Evolutionary conservation across 768 basidiomycete species (phyloP).

Genomic region (Scleroderma bovista): DNA sequence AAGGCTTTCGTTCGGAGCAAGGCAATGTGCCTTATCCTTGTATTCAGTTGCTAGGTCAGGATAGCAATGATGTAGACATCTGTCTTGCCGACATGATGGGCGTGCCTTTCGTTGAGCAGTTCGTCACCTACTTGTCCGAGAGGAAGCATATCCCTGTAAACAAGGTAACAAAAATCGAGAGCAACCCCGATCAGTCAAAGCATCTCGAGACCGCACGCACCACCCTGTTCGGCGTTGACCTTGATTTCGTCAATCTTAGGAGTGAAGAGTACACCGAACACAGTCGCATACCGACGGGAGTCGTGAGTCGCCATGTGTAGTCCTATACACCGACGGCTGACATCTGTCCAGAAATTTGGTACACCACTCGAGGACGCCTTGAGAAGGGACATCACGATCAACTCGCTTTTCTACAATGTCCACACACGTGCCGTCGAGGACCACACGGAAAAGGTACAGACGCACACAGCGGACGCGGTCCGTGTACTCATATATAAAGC

Average conservation of each 20-base stretch:
- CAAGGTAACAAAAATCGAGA: conserved; percentile 78
- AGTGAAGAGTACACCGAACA: conserved; percentile 86
- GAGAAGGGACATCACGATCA: conserved; percentile 91
- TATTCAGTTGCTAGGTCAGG: conserved; percentile 64
- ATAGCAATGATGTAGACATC: conserved; percentile 92
- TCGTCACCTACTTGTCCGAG: conserved; percentile 51
- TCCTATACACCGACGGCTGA: background rate
- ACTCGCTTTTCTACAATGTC: conserved; percentile 93
- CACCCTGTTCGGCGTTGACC: conserved; percentile 69
- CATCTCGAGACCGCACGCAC: conserved; percentile 95
- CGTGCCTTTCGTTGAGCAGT: conserved; percentile 74
- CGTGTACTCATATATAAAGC: conserved; percentile 7
- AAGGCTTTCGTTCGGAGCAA: conserved; percentile 4
- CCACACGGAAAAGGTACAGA: conserved; percentile 63
- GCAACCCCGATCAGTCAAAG: conserved; percentile 96
- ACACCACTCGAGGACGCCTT: conserved; percentile 89
- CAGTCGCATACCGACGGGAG: conserved; percentile 83
- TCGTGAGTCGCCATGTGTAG: conserved; percentile 44
- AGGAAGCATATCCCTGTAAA: conserved; percentile 26
- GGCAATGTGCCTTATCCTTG: conserved; percentile 10
- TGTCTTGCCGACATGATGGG: conserved; percentile 90
- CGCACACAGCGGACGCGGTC: conserved; percentile 1
- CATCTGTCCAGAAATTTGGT: conserved; percentile 65
- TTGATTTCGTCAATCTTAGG: conserved; percentile 92
- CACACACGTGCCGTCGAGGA: conserved; percentile 85